phyloP scores from a whole-genome alignment of 352 stramenopile genomes.

The Peronosclerospora sorghi region DNA sequence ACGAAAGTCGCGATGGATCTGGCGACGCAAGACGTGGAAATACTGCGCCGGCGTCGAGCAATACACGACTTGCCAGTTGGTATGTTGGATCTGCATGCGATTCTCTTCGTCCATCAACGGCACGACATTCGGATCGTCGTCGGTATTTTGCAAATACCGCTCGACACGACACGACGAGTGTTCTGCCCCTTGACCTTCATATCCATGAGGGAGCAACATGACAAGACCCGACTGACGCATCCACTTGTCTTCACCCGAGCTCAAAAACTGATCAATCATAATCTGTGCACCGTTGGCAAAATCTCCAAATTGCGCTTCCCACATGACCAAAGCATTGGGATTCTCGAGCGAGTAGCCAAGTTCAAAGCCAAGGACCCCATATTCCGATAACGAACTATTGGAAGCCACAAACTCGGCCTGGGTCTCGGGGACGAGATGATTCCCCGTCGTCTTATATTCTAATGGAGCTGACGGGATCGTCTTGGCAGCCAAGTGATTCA shows the following conservation, averaged over 20 bases:
- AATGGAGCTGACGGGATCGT: conserved; percentile 55
- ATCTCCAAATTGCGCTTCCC: conserved; percentile 95
- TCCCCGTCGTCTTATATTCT: conserved; percentile 17
- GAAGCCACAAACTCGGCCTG: conserved; percentile 88
- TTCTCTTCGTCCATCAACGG: conserved; percentile 88
- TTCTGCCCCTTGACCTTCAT: conserved; percentile 93
- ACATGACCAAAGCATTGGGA: conserved; percentile 90
- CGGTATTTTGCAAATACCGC: conserved; percentile 89
- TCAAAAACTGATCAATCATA: conserved; percentile 97
- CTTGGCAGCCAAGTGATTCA: conserved; percentile 86
- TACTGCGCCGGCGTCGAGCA: conserved; percentile 90
- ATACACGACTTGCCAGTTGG: conserved; percentile 97
- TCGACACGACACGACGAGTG: conserved; percentile 93
- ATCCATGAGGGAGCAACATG: conserved; percentile 92
- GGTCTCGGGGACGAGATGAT: conserved; percentile 35
- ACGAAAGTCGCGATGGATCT: conserved; percentile 95
- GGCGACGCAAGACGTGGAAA: conserved; percentile 85
- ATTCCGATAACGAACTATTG: conserved; percentile 94
- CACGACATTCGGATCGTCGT: conserved; percentile 92
- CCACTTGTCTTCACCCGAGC: conserved; percentile 95
- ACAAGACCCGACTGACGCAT: conserved; percentile 90
- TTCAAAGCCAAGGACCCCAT: conserved; percentile 93
- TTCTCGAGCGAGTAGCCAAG: conserved; percentile 92
- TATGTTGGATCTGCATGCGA: conserved; percentile 94
- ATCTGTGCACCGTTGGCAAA: conserved; percentile 95